Percentiles rank a stretch among this genome's conserved stretches.
phyloP scores from a whole-genome alignment of 2,329 filamentous ascomycete genomes.

The Fusarium sp. region DNA sequence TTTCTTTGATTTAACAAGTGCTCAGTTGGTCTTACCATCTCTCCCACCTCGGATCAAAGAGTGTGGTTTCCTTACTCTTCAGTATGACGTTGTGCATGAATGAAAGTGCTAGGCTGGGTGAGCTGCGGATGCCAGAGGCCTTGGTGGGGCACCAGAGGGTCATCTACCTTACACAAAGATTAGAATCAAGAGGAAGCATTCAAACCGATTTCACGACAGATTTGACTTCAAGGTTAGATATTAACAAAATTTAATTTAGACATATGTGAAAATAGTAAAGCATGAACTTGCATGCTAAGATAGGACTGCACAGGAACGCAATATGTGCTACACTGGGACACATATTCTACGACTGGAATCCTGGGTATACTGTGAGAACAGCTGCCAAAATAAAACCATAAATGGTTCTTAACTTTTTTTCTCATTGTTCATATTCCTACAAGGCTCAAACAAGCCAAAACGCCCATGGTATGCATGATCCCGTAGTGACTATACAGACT shows the following conservation, averaged over 20 bases:
- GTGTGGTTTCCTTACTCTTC: constrained; percentile 20
- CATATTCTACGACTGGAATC: background rate
- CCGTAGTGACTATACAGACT: constrained; percentile 51
- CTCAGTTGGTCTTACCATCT: constrained; percentile 46
- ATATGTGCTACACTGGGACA: background rate
- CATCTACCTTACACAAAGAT: constrained; percentile 25
- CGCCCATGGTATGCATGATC: constrained; percentile 53
- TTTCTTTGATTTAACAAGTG: background rate
- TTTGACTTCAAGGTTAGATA: background rate
- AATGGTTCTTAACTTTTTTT: constrained; percentile 5
- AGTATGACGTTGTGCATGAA: constrained; percentile 47
- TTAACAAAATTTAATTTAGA: background rate
- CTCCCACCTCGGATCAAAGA: constrained; percentile 12
- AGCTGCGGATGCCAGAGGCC: constrained; percentile 25
- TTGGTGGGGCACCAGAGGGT: constrained; percentile 41
- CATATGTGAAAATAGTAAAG: background rate
- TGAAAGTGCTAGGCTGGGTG: constrained; percentile 35
- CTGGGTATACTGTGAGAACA: background rate
- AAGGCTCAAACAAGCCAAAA: constrained; percentile 52
- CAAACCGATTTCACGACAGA: background rate
- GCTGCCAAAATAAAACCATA: background rate
- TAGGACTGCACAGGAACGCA: background rate
- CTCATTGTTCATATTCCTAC: constrained; percentile 48
- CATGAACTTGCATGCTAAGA: background rate
- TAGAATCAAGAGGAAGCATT: constrained; percentile 5